These are phyloP conservation scores for Chalaropsis thielavioides DNA, from an alignment of 2,329 filamentous ascomycete species.

Conservation along the genomic window DNA sequence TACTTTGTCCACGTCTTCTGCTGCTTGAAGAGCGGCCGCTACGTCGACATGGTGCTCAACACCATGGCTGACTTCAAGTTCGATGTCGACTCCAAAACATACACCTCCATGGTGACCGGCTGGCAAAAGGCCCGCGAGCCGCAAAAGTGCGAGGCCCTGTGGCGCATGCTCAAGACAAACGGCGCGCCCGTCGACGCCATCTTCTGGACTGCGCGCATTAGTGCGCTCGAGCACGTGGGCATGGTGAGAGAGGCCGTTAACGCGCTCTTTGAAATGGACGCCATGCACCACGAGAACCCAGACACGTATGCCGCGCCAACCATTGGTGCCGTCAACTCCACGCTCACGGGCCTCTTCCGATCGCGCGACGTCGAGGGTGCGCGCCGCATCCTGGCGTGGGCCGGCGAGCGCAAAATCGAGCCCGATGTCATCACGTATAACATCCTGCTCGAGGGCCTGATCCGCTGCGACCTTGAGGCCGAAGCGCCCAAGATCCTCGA, in stretches of 20 bases:
- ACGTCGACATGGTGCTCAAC: constrained; percentile 24
- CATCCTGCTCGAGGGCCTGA: constrained; percentile 46
- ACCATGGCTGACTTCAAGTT: constrained; percentile 35
- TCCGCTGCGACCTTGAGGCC: constrained; percentile 34
- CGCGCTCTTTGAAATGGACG: constrained; percentile 50
- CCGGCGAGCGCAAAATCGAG: constrained; percentile 37
- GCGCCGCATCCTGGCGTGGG: constrained; percentile 43
- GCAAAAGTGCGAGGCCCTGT: constrained; percentile 49
- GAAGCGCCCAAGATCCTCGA: constrained; percentile 40
- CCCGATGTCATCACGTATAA: constrained; percentile 52
- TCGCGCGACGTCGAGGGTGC: constrained; percentile 35
- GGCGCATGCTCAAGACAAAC: constrained; percentile 45
- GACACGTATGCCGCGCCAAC: constrained; percentile 39
- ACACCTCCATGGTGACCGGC: constrained; percentile 59
- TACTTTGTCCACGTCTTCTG: constrained; percentile 31
- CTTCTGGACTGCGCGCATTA: constrained; percentile 58
- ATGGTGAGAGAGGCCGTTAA: constrained; percentile 41
- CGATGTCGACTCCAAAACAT: constrained; percentile 43
- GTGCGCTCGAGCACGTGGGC: constrained; percentile 45
- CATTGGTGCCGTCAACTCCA: constrained; percentile 54
- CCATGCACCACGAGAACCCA: constrained; percentile 20
- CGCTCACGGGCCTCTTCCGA: constrained; percentile 47
- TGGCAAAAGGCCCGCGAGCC: constrained; percentile 46
- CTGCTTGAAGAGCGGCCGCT: constrained; percentile 22
- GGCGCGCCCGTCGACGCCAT: constrained; percentile 45